A percentile compares a stretch with the other conserved stretches of the same genome.
These are phyloP conservation scores for Psidium guajava DNA, from an alignment of 345 rosid species.

Conservation along the genomic window DNA sequence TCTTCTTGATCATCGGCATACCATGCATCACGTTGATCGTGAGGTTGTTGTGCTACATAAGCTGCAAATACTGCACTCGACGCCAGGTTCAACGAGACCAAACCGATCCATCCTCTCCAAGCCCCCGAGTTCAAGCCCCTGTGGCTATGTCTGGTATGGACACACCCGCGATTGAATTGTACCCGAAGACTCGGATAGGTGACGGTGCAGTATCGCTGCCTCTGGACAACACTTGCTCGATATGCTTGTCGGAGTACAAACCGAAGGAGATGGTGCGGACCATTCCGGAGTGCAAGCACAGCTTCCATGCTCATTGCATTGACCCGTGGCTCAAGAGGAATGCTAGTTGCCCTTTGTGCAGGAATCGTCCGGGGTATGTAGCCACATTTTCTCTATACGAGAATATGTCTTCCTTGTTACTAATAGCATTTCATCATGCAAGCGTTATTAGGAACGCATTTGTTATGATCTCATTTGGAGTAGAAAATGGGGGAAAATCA, in stretches of 20 bases:
- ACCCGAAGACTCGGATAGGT: conserved; percentile 22
- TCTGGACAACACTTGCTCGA: conserved; percentile 35
- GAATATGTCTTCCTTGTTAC: too few relatives aligned
- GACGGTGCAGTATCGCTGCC: conserved; percentile 36
- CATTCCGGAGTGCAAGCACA: conserved; percentile 52
- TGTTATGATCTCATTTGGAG: background rate
- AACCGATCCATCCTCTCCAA: background rate
- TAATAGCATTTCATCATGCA: too few relatives aligned
- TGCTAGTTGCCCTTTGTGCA: conserved; percentile 52
- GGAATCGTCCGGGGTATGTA: conserved; percentile 22
- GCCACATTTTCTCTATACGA: background rate
- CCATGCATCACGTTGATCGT: background rate
- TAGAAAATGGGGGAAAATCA: too few relatives aligned
- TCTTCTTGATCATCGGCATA: background rate
- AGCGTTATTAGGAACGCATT: background rate
- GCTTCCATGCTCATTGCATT: conserved; percentile 50
- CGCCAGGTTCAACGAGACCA: background rate
- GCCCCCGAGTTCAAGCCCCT: background rate
- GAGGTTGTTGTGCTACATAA: background rate
- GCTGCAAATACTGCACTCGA: background rate
- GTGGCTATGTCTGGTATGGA: background rate
- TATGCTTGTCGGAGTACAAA: conserved; percentile 52
- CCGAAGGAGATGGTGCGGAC: conserved; percentile 39
- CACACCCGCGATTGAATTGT: conserved; percentile 7
- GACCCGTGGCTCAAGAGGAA: conserved; percentile 55